A percentile compares a stretch with the other conserved stretches of the same genome.
Evolutionary conservation across 305 asterid genomes (phyloP).

Genomic region (Stenogyne calaminthoides): DNA sequence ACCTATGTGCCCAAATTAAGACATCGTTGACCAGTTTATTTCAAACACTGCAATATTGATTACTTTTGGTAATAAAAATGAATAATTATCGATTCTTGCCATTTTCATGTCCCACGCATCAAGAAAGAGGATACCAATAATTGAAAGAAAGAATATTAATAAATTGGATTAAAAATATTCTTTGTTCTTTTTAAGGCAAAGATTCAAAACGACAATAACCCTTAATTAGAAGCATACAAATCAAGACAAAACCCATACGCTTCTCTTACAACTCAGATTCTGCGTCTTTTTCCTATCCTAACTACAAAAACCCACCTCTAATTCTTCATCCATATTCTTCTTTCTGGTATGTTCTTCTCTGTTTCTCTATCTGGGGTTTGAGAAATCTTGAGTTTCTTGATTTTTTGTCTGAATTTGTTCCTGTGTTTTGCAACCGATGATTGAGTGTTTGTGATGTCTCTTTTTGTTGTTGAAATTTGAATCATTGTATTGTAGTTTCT

Average conservation of each 20-base stretch:
- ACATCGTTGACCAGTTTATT: not conserved
- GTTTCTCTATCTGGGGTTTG: not conserved
- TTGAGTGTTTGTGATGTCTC: not conserved
- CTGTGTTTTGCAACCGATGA: not conserved
- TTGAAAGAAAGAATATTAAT: constrained; percentile 19
- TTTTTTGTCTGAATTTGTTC: not conserved
- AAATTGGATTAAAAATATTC: constrained; percentile 16
- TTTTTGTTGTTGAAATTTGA: not conserved
- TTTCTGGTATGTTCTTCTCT: constrained; percentile 25
- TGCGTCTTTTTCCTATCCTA: not conserved
- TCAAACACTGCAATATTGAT: not conserved
- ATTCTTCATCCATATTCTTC: constrained; percentile 25
- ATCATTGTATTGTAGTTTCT: not conserved
- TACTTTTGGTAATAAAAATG: not conserved
- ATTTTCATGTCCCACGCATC: constrained; percentile 1
- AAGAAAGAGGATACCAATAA: not conserved
- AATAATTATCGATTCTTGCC: not conserved
- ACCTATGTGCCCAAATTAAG: too few species aligned
- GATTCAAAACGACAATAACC: constrained; percentile 5
- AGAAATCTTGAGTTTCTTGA: not conserved
- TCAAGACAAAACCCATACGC: constrained; percentile 17
- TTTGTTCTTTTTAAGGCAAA: constrained; percentile 7
- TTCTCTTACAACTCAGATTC: constrained; percentile 22
- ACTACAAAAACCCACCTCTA: not conserved
- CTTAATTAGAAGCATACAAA: not conserved